Base-by-base conservation (phyloP, 805 yeast genomes). In the Metschnikowia koreensis region DNA sequence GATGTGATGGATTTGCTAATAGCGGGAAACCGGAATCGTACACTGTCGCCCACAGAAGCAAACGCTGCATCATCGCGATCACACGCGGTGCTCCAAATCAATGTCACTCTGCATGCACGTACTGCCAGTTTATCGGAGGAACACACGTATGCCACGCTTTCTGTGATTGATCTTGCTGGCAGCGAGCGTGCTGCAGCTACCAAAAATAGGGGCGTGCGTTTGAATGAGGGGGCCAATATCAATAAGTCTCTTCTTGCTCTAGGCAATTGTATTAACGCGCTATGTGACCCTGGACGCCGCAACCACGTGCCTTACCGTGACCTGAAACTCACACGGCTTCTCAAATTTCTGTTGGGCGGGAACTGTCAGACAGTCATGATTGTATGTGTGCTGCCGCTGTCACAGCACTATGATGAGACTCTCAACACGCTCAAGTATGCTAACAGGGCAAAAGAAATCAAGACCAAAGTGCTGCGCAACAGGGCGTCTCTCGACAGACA, bases 351-450 rank as follows among this genome's bases (percentile, higher is more conserved):
- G 0, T 72, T 93, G 12, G 97, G 97, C 3, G 97, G 97, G 0
- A 89, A 90, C 64, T 93, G 98, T 69, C 87, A 88, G 65, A 93
- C 98, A 0, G 92, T 90, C 5, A 93, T 93, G 98, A 89, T 93
- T 58, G 97, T 91, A 1, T 93, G 98, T 68, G 81, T 93, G 3
- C 86, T 96, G 4, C 97, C 97, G 0, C 87, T 91, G 53, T 81
- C 88, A 31, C 77, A 75, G 41, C 97, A 93, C 67, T 91, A 90
- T 66, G 98, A 93, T 63, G 98, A 93, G 64, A 92, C 98, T 0
- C 73, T 89, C 47, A 93, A 93, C 66, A 89, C 97, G 0, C 77
- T 93, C 54, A 89, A 89, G 65, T 93, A 92, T 67, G 97, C 97
- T 0, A 84, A 90, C 64, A 74, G 97, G 40, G 97, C 97, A 13